Evolutionary conservation across 345 rosid species (phyloP).

Genomic region (Orychophragmus violaceus): DNA sequence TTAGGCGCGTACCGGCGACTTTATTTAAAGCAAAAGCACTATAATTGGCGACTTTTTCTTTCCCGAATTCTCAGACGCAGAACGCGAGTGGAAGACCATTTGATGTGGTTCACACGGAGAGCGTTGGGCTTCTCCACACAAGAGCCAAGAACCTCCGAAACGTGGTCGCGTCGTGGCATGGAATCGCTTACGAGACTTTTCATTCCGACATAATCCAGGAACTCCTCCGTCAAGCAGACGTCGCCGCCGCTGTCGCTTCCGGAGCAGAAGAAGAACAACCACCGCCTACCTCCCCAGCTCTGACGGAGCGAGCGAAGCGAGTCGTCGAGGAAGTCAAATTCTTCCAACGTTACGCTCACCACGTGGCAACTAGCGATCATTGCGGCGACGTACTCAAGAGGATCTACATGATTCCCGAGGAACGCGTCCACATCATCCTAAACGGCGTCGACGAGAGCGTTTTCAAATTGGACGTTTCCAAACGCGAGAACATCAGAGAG

Average conservation of each 20-base stretch:
- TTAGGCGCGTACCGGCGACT: too few species aligned
- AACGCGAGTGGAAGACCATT: conserved; percentile 68
- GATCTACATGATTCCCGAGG: conserved; percentile 91
- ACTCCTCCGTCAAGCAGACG: conserved; percentile 41
- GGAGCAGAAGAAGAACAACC: conserved; percentile 30
- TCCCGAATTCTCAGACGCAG: conserved; percentile 32
- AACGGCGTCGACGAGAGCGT: conserved; percentile 75
- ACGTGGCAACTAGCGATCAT: conserved; percentile 92
- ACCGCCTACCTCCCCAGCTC: conserved; percentile 43
- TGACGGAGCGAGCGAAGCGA: conserved; percentile 51
- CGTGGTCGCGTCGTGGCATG: conserved; percentile 80
- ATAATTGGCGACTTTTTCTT: not conserved
- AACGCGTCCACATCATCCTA: conserved; percentile 77
- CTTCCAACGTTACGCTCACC: conserved; percentile 75
- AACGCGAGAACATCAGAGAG: conserved; percentile 43
- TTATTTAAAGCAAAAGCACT: too few species aligned
- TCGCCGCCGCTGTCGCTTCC: not conserved
- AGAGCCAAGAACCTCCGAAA: conserved; percentile 58
- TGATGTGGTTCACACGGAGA: conserved; percentile 81
- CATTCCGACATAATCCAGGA: conserved; percentile 90
- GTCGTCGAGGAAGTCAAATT: conserved; percentile 85
- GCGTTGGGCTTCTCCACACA: conserved; percentile 81
- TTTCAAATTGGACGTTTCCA: conserved; percentile 52
- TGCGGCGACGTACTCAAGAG: conserved; percentile 81
- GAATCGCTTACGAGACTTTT: conserved; percentile 85